Percentiles rank a stretch among this genome's conserved stretches.
Conservation (phyloP, 306 rosid genomes). For the Dalbergia cochinchinensis region DNA sequence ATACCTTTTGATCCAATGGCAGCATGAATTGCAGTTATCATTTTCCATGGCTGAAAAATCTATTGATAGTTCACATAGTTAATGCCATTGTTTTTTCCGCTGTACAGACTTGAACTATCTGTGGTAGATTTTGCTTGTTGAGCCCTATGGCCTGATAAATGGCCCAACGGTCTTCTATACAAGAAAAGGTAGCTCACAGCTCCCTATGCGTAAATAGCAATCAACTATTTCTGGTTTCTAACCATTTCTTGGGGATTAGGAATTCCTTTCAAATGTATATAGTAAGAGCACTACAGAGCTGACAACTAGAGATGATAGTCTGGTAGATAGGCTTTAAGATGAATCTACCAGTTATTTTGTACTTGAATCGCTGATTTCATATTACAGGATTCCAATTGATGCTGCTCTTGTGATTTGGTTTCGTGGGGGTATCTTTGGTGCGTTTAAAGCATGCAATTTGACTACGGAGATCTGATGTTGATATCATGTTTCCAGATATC, state of each 20-base stretch:
- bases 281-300: constrained; percentile 39
- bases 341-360: constrained; percentile 20
- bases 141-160: constrained; percentile 14
- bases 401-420: not conserved
- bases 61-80: constrained; percentile 42
- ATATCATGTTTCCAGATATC: too few species aligned
- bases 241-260: constrained; percentile 43
- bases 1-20: constrained; percentile 34
- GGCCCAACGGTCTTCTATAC: constrained; percentile 8
- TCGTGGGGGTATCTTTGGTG: too few species aligned
- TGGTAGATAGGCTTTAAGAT: constrained; percentile 4
- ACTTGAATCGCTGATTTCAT: constrained; percentile 4
- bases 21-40: constrained; percentile 19
- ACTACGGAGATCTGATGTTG: too few species aligned
- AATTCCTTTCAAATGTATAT: constrained; percentile 44
- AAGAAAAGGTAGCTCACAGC: constrained; percentile 15
- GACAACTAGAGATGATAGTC: constrained; percentile 25
- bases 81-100: constrained; percentile 10
- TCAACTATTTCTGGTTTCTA: not conserved
- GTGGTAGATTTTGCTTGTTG: constrained; percentile 11
- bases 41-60: constrained; percentile 24
- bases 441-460: too few species aligned
- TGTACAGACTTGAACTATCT: constrained; percentile 46
- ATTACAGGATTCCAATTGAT: constrained; percentile 15
- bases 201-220: constrained; percentile 10